Evolutionary conservation across 2,329 filamentous ascomycete genomes (phyloP), one percentile per base, ranked within the genome.

Genomic region (Fusarium brevicatenulatum): DNA sequence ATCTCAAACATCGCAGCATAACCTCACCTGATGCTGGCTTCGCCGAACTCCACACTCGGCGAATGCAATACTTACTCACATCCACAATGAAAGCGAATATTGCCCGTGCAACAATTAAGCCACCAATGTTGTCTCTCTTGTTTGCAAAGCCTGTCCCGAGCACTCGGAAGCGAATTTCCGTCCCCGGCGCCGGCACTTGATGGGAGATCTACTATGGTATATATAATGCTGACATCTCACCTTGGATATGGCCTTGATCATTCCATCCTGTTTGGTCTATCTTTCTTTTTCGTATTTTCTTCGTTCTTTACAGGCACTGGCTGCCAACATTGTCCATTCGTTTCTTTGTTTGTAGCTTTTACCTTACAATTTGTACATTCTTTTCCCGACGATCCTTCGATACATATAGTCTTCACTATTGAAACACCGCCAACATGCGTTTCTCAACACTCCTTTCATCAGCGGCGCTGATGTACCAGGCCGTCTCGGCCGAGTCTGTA

Each of bases 231-330:
- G 12, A 34, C 11, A 52, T 36, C 34, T 58, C 63, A 47, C 39
- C 18, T 56, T 53, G 19, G 19, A 16, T 11, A 40, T 58, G 54
- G 39, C 16, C n/a, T 39, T 42, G 44, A 54, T 55, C 66, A 54
- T 40, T 25, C 68, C 37, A 47, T 69, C 57, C 69, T 47, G 54
- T 43, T 44, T 63, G 68, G 68, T 63, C 64, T 50, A 68, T 63
- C 66, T 62, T 37, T 65, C 40, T 49, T 53, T 56, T 42, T 52
- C 53, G 40, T 68, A 55, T 44, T 50, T 37, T 37, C 4, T 68
- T 60, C 69, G 43, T 72, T 71, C 64, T 63, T 71, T 72, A 63
- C 46, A 53, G 65, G 69, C 68, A 71, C 68, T 72, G 69, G 69
- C 63, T 71, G 69, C 69, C 59, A 64, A 50, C 25, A 42, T 68